Evolutionary conservation across 495 filamentous ascomycete genomes (phyloP).

Genomic region (Trichocladium antarcticum): DNA sequence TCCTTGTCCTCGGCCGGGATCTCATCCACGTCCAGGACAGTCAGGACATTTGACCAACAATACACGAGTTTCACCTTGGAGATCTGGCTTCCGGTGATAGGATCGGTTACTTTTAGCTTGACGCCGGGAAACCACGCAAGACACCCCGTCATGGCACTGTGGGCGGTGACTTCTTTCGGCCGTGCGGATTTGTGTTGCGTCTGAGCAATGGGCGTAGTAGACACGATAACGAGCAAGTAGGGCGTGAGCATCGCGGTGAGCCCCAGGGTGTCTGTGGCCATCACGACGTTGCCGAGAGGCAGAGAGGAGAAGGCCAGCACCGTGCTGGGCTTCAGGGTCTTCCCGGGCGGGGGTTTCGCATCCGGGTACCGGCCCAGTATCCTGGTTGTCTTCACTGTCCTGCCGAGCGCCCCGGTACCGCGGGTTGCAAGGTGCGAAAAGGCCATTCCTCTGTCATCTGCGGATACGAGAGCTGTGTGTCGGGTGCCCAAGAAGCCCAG

Average conservation of each 20-base stretch:
- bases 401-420: conserved; percentile 73
- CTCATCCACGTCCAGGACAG: conserved; percentile 77
- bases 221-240: conserved; percentile 90
- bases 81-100: conserved; percentile 40
- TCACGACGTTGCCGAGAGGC: conserved; percentile 83
- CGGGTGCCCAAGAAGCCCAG: conserved; percentile 90
- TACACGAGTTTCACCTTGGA: conserved; percentile 87
- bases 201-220: conserved; percentile 87
- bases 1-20: conserved; percentile 53
- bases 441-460: conserved; percentile 90
- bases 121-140: conserved; percentile 96
- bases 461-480: conserved; percentile 95
- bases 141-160: conserved; percentile 84
- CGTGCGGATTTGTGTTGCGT: conserved; percentile 88
- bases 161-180: conserved; percentile 79
- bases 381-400: conserved; percentile 77
- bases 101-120: conserved; percentile 67
- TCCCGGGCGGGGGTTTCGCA: conserved; percentile 40
- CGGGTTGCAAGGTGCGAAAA: conserved; percentile 93
- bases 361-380: conserved; percentile 87
- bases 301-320: conserved; percentile 85
- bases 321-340: conserved; percentile 81
- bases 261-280: conserved; percentile 76
- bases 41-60: conserved; percentile 94
- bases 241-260: conserved; percentile 93